Evolutionary conservation across 208 protist species (phyloP).

Genomic region (Porcisia hertigi): DNA sequence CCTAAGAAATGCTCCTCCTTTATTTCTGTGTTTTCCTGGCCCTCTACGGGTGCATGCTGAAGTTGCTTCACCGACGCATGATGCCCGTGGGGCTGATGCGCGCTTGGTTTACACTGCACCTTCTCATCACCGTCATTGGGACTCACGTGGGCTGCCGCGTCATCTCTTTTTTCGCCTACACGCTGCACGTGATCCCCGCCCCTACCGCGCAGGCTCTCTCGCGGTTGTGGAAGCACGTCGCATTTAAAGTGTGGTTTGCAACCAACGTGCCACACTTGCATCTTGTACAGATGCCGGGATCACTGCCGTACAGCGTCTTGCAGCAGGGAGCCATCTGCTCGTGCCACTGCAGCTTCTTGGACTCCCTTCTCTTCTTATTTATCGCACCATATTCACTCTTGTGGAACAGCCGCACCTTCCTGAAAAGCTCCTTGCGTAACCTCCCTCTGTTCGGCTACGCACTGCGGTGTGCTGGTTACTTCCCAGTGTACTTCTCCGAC

Average conservation of each 20-base stretch:
- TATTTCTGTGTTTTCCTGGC: constrained; percentile 15
- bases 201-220: constrained; percentile 33
- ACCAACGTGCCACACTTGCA: constrained; percentile 51
- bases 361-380: constrained; percentile 59
- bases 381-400: constrained; percentile 41
- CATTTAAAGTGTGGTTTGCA: constrained; percentile 43
- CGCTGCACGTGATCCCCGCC: constrained; percentile 24
- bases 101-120: constrained; percentile 53
- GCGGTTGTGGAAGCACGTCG: constrained; percentile 36
- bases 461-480: constrained; percentile 57
- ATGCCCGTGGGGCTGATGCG: constrained; percentile 54
- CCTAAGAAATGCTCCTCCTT: constrained; percentile 5
- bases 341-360: constrained; percentile 81
- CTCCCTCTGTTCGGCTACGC: constrained; percentile 70
- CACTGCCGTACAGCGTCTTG: constrained; percentile 36
- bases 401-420: constrained; percentile 48
- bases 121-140: constrained; percentile 30
- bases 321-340: constrained; percentile 41
- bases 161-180: constrained; percentile 33
- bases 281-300: constrained; percentile 48
- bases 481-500: constrained; percentile 80
- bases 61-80: constrained; percentile 39
- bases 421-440: constrained; percentile 59
- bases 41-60: constrained; percentile 38
- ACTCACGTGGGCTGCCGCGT: constrained; percentile 34